Conservation (phyloP, 169 alveolate species). For the Eimeria maxima region DNA sequence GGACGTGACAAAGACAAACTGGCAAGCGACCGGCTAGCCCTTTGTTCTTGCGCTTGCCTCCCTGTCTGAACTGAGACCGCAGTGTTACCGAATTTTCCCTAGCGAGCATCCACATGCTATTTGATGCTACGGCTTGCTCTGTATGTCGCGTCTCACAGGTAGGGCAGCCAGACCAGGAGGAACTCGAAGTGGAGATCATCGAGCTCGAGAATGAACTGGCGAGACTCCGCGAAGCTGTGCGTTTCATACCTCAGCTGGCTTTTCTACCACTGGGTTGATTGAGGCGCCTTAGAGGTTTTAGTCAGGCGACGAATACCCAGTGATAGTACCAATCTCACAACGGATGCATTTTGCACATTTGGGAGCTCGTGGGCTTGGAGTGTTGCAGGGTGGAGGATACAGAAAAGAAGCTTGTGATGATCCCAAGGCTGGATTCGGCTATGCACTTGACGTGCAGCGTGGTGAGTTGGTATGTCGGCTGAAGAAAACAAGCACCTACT, state of each 20-base stretch:
- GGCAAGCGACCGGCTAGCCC: neutral
- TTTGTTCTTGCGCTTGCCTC: neutral
- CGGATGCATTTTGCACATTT: neutral
- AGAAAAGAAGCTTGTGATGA: neutral
- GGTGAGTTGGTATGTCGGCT: conserved; percentile 74
- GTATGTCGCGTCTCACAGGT: neutral
- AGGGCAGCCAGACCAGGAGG: conserved; percentile 8
- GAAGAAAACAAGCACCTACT: conserved; percentile 45
- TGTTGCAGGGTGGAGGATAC: conserved; percentile 72
- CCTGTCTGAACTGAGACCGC: neutral
- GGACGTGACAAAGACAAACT: neutral
- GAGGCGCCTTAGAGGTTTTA: neutral
- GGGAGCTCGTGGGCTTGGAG: neutral
- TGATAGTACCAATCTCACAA: neutral
- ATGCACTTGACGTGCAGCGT: conserved; percentile 11
- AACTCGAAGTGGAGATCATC: conserved; percentile 34
- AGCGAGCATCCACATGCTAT: neutral
- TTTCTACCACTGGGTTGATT: neutral
- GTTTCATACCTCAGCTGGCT: neutral
- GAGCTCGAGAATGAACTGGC: conserved; percentile 33
- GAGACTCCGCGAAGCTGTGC: conserved; percentile 39
- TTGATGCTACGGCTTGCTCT: neutral
- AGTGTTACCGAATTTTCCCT: neutral
- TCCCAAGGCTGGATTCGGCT: conserved; percentile 66
- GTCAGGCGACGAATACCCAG: neutral